Evolutionary conservation across 108 stramenopile species (phyloP), one percentile per base, ranked within the genome.

Genomic region (Seminavis robusta): DNA sequence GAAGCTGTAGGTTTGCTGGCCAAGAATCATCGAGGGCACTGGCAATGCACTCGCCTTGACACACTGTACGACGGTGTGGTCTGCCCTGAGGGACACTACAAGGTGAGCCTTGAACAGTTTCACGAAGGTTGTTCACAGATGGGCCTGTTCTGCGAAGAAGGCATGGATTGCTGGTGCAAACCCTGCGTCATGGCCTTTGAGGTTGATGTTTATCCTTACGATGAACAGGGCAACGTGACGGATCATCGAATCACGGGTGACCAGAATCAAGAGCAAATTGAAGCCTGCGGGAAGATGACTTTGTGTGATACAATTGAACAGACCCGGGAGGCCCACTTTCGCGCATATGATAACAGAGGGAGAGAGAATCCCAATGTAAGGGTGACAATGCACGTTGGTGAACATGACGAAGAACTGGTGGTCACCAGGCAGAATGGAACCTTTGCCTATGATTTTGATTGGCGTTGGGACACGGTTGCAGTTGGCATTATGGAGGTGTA

Each of bases 111-210:
- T n/a, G n/a, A n/a, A n/a, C n/a, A n/a, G n/a, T n/a, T n/a, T n/a
- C n/a, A n/a, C n/a, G n/a, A n/a, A n/a, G n/a, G n/a, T n/a, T n/a
- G n/a, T n/a, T n/a, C n/a, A n/a, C n/a, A n/a, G n/a, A n/a, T n/a
- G n/a, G n/a, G n/a, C n/a, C n/a, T n/a, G n/a, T 17, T 6, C 5
- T 27, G 50, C 17, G 10, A 7, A 25, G n/a, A 25, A 51, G 42
- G 39, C 7, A 15, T n/a, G n/a, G n/a, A n/a, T n/a, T 56, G 54
- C 38, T 26, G 15, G 7, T 56, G 54, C 54, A 16, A 27, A 15
- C 54, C 54, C 15, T 56, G 54, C 54, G n/a, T 56, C 41, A 56
- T 8, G 38, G 54, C 54, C 9, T 56, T 56, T 27, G 54, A 56
- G 10, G 46, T 47, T 13, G 46, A 47, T 15, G 25, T 47, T 15